Evolutionary conservation across 2,329 filamentous ascomycete species (phyloP).

Genomic region (Purpureocillium takamizusanense): DNA sequence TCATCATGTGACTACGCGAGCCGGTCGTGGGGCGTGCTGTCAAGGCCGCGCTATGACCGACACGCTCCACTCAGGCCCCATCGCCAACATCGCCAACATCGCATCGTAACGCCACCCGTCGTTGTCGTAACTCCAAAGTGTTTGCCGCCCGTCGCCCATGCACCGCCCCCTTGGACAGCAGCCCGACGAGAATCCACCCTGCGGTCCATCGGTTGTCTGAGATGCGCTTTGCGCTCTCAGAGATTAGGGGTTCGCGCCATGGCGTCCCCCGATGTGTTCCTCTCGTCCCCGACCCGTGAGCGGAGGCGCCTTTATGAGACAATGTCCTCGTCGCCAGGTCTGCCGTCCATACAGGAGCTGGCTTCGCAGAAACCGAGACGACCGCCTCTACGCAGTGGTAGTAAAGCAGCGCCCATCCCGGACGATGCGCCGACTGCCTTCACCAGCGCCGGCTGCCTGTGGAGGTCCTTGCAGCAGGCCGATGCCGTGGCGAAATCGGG

Average conservation of each 20-base stretch:
- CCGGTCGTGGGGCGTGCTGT: constrained; percentile 12
- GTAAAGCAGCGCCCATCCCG: constrained; percentile 26
- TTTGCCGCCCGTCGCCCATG: too few relatives aligned
- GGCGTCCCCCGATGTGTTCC: constrained; percentile 22
- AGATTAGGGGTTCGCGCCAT: constrained; percentile 16
- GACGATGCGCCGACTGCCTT: constrained; percentile 26
- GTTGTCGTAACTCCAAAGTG: too few relatives aligned
- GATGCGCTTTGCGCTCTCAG: constrained; percentile 40
- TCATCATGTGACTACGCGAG: constrained; percentile 24
- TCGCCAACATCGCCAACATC: too few relatives aligned
- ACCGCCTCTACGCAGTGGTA: constrained; percentile 25
- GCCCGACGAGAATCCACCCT: constrained; percentile 14
- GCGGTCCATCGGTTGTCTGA: constrained; percentile 18
- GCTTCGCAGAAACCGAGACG: constrained; percentile 25
- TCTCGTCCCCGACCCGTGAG: constrained; percentile 21
- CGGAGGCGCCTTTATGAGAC: constrained; percentile 19
- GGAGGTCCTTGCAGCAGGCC: constrained; percentile 20
- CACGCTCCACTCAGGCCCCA: not conserved
- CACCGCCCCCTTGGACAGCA: not conserved
- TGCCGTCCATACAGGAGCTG: constrained; percentile 43
- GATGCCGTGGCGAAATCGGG: not conserved
- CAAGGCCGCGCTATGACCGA: not conserved
- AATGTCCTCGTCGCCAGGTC: constrained; percentile 43
- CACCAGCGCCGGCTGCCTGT: constrained; percentile 30
- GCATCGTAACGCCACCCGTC: too few relatives aligned